Evolutionary conservation across 2,329 filamentous ascomycete species (phyloP), one percentile per base, ranked within the genome.

Genomic region (Ascochyta lentis): DNA sequence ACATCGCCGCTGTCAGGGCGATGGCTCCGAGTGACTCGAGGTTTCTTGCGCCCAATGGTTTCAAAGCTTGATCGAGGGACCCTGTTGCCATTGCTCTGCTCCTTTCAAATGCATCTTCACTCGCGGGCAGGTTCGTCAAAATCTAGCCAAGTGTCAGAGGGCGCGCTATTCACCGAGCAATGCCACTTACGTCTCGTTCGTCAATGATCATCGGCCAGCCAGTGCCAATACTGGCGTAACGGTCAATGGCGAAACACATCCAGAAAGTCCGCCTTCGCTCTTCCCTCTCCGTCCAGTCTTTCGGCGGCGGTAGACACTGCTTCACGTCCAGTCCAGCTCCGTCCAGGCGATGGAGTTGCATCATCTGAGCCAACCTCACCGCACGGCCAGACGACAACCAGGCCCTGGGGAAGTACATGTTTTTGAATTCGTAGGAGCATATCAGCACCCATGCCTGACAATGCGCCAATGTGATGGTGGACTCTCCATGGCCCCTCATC

Each of bases 151-250:
- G 7, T 22, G 53, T 70, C 37, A 70, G 60, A 38, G n/a, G 9
- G 6, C 3, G 2, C 16, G 9, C 2, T 5, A 3, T 13, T 27
- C 15, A 13, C 9, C 3, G 3, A 8, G 10, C 19, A 26, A 13
- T n/a, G 15, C n/a, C 35, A 41, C 82, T 76, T 67, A 87, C 84
- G 73, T 99, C 95, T 71, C 84, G 86, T 77, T 99, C 95, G 62
- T 98, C 94, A 50, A 98, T 86, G 0, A 85, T 87, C 90, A 98
- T 94, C 0, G 95, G 95, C 95, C 95, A 98, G 6, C 95, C 95
- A 2, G 95, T 98, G 31, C 95, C 95, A 53, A 97, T 95, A 68
- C 92, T 97, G 6, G 92, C 91, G 76, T 96, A 98, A 48, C 95
- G 86, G 70, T 98, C 95, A 60, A 92, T 81, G 65, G 89, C 92